A percentile compares a stretch with the other conserved stretches of the same genome.
Conservation (phyloP, 1,284 basidiomycete genomes). For the Moniliophthora roreri region DNA sequence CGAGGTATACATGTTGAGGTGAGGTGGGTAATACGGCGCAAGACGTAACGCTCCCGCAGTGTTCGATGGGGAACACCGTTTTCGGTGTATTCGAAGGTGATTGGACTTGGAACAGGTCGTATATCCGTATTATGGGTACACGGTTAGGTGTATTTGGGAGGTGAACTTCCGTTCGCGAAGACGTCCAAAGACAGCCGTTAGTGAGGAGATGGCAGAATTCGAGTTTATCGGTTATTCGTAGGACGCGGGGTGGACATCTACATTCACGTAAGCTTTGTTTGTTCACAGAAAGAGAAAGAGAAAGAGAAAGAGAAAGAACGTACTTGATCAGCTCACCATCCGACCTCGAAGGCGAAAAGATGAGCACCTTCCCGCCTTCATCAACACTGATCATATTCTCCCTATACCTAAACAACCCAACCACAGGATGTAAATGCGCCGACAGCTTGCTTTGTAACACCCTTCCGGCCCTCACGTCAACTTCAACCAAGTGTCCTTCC, state of each 20-base stretch:
- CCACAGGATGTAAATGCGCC: conserved; percentile 67
- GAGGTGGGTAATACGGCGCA: conserved; percentile 76
- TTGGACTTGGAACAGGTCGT: conserved; percentile 55
- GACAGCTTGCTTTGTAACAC: conserved; percentile 57
- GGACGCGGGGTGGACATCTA: conserved; percentile 48
- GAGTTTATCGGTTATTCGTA: conserved; percentile 78
- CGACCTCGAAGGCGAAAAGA: conserved; percentile 54
- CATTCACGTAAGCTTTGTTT: no score
- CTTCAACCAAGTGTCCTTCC: conserved; percentile 83
- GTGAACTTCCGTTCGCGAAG: conserved; percentile 50
- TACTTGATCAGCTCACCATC: conserved; percentile 33
- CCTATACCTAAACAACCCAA: conserved; percentile 71
- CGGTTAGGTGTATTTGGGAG: conserved; percentile 36
- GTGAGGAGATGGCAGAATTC: conserved; percentile 76
- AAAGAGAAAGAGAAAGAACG: not conserved
- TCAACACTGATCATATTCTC: conserved; percentile 77
- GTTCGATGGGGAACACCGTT: conserved; percentile 55
- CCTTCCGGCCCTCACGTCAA: conserved; percentile 65
- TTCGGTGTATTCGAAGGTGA: conserved; percentile 40
- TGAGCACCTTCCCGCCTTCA: conserved; percentile 78
- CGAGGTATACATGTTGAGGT: conserved; percentile 83
- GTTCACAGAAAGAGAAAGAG: no score
- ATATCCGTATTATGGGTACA: conserved; percentile 75
- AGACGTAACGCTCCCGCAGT: conserved; percentile 79
- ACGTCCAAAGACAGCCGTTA: conserved; percentile 80